Percentiles rank a stretch among this genome's conserved stretches.
Evolutionary conservation across 495 filamentous ascomycete species (phyloP).

Genomic region (Aspergillus cristatus): DNA sequence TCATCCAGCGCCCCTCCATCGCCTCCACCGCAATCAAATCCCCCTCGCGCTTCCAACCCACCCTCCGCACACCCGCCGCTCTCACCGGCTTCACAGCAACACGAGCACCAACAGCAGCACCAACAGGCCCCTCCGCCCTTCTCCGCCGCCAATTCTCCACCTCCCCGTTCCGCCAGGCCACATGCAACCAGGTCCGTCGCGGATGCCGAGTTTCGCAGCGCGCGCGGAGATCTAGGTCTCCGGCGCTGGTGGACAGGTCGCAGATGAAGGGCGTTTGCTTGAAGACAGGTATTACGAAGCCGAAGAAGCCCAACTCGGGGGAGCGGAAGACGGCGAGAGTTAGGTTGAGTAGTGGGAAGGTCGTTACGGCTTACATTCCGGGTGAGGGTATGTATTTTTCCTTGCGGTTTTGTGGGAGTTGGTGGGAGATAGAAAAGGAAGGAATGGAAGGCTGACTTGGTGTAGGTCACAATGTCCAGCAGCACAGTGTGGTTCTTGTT

Average conservation of each 20-base stretch:
- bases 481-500: slow-evolving; percentile 94
- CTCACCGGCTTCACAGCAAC: slow-evolving; percentile 10
- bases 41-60: slow-evolving; percentile 25
- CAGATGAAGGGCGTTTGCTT: slow-evolving; percentile 92
- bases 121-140: slow-evolving; percentile 4
- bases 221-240: slow-evolving; percentile 75
- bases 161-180: slow-evolving; percentile 31
- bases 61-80: slow-evolving; percentile 25
- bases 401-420: slow-evolving; percentile 1
- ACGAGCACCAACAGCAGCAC: not conserved
- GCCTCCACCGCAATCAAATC: slow-evolving; percentile 9
- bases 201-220: slow-evolving; percentile 67
- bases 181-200: slow-evolving; percentile 50
- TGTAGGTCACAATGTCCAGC: slow-evolving; percentile 92
- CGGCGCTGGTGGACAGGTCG: slow-evolving; percentile 67
- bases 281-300: slow-evolving; percentile 82
- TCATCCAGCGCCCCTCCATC: slow-evolving; percentile 21
- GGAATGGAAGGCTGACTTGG: slow-evolving; percentile 7
- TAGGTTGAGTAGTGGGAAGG: slow-evolving; percentile 73
- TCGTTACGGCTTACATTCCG: slow-evolving; percentile 85
- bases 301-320: slow-evolving; percentile 98
- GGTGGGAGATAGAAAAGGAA: not conserved
- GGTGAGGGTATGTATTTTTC: slow-evolving; percentile 62
- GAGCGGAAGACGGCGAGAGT: slow-evolving; percentile 89
- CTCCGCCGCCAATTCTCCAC: slow-evolving; percentile 34